Percentiles rank a stretch among this genome's conserved stretches.
phyloP scores from a whole-genome alignment of 345 rosid species.

The Trapa incisa region DNA sequence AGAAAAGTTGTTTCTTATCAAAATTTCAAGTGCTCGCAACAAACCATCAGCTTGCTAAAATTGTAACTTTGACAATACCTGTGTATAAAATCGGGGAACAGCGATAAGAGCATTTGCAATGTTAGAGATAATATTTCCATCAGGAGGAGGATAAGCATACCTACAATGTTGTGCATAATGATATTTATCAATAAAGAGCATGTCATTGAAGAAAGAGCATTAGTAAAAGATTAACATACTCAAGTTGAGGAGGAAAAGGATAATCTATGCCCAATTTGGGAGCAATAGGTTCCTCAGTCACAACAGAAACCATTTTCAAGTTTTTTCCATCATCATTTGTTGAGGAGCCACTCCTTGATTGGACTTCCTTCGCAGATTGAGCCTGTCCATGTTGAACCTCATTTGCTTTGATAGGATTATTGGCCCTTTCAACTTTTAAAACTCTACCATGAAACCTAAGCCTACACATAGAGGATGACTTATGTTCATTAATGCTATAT shows the following conservation, averaged over 20 bases:
- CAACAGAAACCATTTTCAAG: slow-evolving; percentile 23
- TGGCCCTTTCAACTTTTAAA: slow-evolving; percentile 64
- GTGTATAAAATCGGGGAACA: slow-evolving; percentile 89
- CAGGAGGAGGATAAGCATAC: slow-evolving; percentile 46
- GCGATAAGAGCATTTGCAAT: slow-evolving; percentile 93
- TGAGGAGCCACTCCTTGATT: slow-evolving; percentile 23
- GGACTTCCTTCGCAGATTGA: slow-evolving; percentile 24
- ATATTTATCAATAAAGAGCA: not conserved
- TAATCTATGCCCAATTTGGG: slow-evolving; percentile 85
- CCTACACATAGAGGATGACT: slow-evolving; percentile 18
- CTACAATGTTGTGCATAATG: slow-evolving; percentile 20
- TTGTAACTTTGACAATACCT: slow-evolving; percentile 29
- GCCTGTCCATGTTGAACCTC: slow-evolving; percentile 28
- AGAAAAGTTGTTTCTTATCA: not conserved
- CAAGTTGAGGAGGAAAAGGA: slow-evolving; percentile 81
- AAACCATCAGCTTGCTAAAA: slow-evolving; percentile 1
- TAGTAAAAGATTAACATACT: slow-evolving; percentile 28
- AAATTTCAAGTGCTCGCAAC: not conserved
- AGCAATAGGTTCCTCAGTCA: slow-evolving; percentile 58
- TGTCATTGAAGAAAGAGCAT: not conserved
- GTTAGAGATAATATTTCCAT: slow-evolving; percentile 30
- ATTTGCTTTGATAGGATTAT: slow-evolving; percentile 30
- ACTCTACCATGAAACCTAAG: slow-evolving; percentile 90
- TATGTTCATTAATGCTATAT: slow-evolving; percentile 3
- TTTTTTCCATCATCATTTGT: slow-evolving; percentile 15